Evolutionary conservation across 495 filamentous ascomycete genomes (phyloP).

Genomic region (Letharia columbiana): DNA sequence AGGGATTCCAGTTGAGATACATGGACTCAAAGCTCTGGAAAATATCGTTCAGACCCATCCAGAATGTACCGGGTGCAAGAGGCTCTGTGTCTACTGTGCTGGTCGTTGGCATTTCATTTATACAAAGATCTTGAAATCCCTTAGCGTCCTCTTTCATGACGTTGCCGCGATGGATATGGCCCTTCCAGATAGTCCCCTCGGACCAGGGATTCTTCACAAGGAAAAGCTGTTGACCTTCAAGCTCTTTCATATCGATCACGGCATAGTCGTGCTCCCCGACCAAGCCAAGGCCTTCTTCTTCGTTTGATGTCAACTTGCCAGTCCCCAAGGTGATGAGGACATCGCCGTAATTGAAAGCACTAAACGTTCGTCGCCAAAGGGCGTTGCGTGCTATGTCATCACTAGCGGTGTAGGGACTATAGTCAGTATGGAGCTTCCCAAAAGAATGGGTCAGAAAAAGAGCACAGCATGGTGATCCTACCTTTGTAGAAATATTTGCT

Average conservation of each 20-base stretch:
- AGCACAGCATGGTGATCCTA: slow-evolving; percentile 19
- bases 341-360: slow-evolving; percentile 66
- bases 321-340: slow-evolving; percentile 87
- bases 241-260: slow-evolving; percentile 68
- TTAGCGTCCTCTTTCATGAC: slow-evolving; percentile 9
- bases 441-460: not conserved
- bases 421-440: not conserved
- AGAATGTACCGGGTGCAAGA: slow-evolving; percentile 65
- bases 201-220: slow-evolving; percentile 96
- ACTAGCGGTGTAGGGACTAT: slow-evolving; percentile 20
- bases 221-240: slow-evolving; percentile 53
- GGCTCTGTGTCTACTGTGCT: slow-evolving; percentile 21
- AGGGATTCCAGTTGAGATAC: slow-evolving; percentile 96
- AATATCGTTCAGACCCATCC: slow-evolving; percentile 80
- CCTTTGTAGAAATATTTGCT: slow-evolving; percentile 84
- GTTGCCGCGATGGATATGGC: slow-evolving; percentile 26
- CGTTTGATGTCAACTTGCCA: slow-evolving; percentile 60
- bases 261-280: slow-evolving; percentile 91
- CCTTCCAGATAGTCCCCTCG: slow-evolving; percentile 63
- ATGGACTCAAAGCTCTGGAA: slow-evolving; percentile 87
- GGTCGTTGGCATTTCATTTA: not conserved
- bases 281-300: slow-evolving; percentile 73
- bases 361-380: slow-evolving; percentile 71
- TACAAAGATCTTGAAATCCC: slow-evolving; percentile 2
- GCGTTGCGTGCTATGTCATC: slow-evolving; percentile 66